A percentile compares a stretch with the other conserved stretches of the same genome.
phyloP scores from a whole-genome alignment of 805 yeast genomes.

The Nakazawaea sp. region DNA sequence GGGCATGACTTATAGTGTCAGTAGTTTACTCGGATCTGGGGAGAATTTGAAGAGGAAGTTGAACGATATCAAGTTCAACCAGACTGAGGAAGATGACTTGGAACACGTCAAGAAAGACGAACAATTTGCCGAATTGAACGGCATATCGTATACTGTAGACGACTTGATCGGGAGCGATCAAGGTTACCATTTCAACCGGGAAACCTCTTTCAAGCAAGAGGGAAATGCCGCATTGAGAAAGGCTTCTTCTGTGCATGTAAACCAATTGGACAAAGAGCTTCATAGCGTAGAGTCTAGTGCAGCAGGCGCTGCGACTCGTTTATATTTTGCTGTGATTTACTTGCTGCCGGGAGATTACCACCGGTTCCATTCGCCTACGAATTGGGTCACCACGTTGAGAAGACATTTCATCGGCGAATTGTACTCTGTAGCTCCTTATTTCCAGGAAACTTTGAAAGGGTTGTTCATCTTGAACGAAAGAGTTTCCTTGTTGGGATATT shows the following conservation, averaged over 20 bases:
- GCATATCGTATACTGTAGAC: constrained; percentile 64
- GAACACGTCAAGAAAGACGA: constrained; percentile 43
- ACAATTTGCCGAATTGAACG: constrained; percentile 74
- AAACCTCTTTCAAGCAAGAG: constrained; percentile 46
- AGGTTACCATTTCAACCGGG: constrained; percentile 36
- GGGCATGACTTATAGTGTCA: constrained; percentile 89
- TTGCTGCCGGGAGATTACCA: constrained; percentile 98
- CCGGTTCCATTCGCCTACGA: constrained; percentile 90
- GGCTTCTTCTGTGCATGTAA: constrained; percentile 20
- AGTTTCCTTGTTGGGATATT: constrained; percentile 89
- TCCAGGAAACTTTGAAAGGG: constrained; percentile 81
- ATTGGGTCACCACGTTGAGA: constrained; percentile 91
- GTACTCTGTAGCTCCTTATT: constrained; percentile 93
- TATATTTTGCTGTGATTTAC: constrained; percentile 87
- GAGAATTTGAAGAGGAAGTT: constrained; percentile 26
- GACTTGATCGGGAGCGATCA: constrained; percentile 53
- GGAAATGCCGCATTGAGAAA: constrained; percentile 55
- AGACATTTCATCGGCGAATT: constrained; percentile 95
- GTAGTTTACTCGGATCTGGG: constrained; percentile 73
- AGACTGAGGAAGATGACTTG: constrained; percentile 29
- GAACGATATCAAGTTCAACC: constrained; percentile 44
- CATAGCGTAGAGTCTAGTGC: constrained; percentile 3
- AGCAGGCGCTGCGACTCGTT: constrained; percentile 31
- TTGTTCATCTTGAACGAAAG: constrained; percentile 90
- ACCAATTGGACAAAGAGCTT: constrained; percentile 22